Conservation (phyloP, 1,284 basidiomycete genomes). For the Apiotrichum sp. region DNA sequence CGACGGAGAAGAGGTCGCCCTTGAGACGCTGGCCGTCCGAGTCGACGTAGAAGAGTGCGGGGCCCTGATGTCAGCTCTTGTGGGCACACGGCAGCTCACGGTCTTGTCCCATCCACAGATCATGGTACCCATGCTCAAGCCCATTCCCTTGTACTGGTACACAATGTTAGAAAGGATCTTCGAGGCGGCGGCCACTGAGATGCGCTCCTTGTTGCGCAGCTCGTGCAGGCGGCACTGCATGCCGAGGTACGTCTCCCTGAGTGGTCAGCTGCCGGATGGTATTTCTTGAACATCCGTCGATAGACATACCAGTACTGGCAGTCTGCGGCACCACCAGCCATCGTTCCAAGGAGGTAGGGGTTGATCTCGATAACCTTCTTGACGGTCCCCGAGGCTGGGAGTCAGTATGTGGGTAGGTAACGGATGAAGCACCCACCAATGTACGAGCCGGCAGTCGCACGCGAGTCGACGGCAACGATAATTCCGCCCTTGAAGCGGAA, state of each 20-base stretch:
- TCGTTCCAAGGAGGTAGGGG: constrained; percentile 94
- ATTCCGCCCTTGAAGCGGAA: constrained; percentile 97
- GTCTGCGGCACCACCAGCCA: constrained; percentile 93
- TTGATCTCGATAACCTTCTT: constrained; percentile 99
- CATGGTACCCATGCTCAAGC: constrained; percentile 99
- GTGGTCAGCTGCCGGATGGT: no score
- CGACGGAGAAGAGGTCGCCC: constrained; percentile 95
- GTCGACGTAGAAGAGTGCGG: constrained; percentile 97
- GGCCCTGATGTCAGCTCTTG: constrained; percentile 57
- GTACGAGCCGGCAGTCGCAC: constrained; percentile 95
- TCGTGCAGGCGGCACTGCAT: constrained; percentile 97
- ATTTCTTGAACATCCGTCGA: constrained; percentile 2
- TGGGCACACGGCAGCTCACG: constrained; percentile 49
- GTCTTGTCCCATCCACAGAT: constrained; percentile 99
- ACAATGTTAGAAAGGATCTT: constrained; percentile 97
- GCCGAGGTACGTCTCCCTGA: constrained; percentile 94
- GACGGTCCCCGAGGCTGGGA: constrained; percentile 82
- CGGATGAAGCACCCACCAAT: constrained; percentile 59
- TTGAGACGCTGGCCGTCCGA: constrained; percentile 93
- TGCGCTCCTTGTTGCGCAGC: constrained; percentile 92
- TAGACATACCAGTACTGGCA: constrained; percentile 47
- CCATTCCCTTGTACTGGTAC: constrained; percentile 99
- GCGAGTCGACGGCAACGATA: constrained; percentile 94
- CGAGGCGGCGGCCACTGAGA: constrained; percentile 95
- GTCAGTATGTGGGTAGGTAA: not conserved